Percentiles rank a stretch among this genome's conserved stretches.
Evolutionary conservation across 2,329 filamentous ascomycete species (phyloP).

Genomic region (Penicillium sp.): DNA sequence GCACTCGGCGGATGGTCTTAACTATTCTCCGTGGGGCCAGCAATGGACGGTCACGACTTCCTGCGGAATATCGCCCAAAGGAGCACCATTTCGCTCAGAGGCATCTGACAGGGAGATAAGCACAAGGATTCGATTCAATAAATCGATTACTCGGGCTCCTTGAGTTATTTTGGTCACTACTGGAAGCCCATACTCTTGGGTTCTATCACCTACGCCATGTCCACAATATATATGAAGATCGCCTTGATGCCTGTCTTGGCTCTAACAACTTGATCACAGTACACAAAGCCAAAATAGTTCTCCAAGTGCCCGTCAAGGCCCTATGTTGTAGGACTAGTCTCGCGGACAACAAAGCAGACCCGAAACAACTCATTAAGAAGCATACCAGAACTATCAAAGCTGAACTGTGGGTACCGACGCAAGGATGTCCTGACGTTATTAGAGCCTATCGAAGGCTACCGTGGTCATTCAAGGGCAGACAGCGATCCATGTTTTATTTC

Average conservation of each 20-base stretch:
- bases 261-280: neutral
- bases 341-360: neutral
- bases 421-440: conserved; percentile 20
- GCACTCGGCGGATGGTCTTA: conserved; percentile 18
- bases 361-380: conserved; percentile 5
- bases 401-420: conserved; percentile 4
- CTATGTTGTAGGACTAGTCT: neutral
- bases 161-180: neutral
- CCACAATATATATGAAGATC: neutral
- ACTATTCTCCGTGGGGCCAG: conserved; percentile 24
- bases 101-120: neutral
- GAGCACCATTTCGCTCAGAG: conserved; percentile 1
- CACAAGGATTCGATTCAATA: neutral
- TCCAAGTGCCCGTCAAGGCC: neutral
- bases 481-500: neutral
- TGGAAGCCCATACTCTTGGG: neutral
- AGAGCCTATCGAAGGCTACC: conserved; percentile 5
- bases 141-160: neutral
- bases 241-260: neutral
- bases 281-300: neutral
- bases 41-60: conserved; percentile 12
- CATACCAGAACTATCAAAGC: conserved; percentile 11
- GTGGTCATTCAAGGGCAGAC: conserved; percentile 12
- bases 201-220: neutral
- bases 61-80: neutral